Evolutionary conservation across 495 filamentous ascomycete species (phyloP).

Genomic region (Bombardia bombarda): DNA sequence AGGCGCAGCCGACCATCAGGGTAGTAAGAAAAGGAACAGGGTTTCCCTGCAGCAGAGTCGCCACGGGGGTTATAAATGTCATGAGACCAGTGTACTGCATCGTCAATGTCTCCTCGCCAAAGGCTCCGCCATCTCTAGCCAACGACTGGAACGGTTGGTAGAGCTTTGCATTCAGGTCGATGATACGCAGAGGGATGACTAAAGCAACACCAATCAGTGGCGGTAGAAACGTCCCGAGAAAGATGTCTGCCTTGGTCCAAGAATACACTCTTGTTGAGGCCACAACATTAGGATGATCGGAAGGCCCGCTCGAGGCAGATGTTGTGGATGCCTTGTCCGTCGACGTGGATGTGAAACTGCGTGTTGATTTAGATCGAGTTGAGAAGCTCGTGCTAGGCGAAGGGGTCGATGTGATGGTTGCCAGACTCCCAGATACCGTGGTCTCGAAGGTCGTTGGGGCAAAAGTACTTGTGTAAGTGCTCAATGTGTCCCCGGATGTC

Average conservation of each 20-base stretch:
- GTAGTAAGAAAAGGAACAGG: constrained; percentile 25
- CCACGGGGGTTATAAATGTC: constrained; percentile 14
- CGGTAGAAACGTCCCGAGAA: constrained; percentile 29
- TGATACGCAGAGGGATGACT: constrained; percentile 24
- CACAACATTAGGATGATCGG: constrained; percentile 11
- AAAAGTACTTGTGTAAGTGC: constrained; percentile 17
- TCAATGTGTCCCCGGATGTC: constrained; percentile 16
- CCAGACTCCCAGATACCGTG: constrained; percentile 20
- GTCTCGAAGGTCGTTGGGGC: constrained; percentile 17
- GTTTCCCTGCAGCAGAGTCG: constrained; percentile 16
- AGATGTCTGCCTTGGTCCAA: constrained; percentile 22
- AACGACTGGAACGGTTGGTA: constrained; percentile 31
- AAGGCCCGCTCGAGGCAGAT: not conserved
- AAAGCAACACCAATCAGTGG: constrained; percentile 20
- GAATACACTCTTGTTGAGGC: constrained; percentile 10
- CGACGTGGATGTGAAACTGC: constrained; percentile 16
- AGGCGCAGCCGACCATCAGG: constrained; percentile 17
- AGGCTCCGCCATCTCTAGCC: constrained; percentile 8
- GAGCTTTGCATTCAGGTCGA: constrained; percentile 31
- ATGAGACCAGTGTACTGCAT: constrained; percentile 21
- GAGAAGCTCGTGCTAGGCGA: constrained; percentile 13
- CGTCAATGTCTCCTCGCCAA: constrained; percentile 16
- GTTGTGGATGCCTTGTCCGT: constrained; percentile 3
- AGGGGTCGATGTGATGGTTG: constrained; percentile 23
- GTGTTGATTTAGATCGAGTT: constrained; percentile 12